Percentiles rank a stretch among this genome's conserved stretches.
Evolutionary conservation across 441 rosid species (phyloP).

Genomic region (Gossypium schwendimanii): DNA sequence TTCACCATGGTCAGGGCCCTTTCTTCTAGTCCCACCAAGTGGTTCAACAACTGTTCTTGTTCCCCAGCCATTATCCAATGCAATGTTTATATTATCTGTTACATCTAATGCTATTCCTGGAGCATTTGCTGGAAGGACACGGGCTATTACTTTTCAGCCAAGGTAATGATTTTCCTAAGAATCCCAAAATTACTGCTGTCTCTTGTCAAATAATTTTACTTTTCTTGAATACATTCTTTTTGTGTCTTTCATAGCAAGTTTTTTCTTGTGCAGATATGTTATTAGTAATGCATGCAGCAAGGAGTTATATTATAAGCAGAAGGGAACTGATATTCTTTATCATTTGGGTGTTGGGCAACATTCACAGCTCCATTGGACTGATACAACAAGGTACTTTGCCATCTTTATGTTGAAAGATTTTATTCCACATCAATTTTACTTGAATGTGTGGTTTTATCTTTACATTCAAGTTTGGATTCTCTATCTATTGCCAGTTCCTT

Average conservation of each 20-base stretch:
- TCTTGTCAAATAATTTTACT: neutral
- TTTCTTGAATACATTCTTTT: neutral
- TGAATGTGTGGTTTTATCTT: neutral
- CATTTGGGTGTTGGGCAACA: constrained; percentile 72
- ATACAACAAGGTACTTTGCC: constrained; percentile 58
- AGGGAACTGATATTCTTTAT: constrained; percentile 63
- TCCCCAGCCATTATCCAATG: constrained; percentile 58
- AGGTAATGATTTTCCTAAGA: constrained; percentile 38
- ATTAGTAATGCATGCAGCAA: constrained; percentile 88
- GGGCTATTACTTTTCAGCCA: constrained; percentile 84
- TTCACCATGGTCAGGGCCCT: constrained; percentile 69
- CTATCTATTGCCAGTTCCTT: neutral
- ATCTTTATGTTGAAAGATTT: constrained; percentile 7
- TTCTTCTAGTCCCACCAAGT: constrained; percentile 76
- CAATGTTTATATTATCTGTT: constrained; percentile 71
- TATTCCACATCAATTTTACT: neutral
- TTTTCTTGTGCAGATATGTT: constrained; percentile 58
- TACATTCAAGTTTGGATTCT: neutral
- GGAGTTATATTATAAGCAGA: constrained; percentile 78
- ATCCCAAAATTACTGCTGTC: neutral
- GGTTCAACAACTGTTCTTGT: constrained; percentile 75
- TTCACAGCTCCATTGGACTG: constrained; percentile 85
- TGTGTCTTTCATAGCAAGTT: constrained; percentile 14
- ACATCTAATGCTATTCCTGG: constrained; percentile 64
- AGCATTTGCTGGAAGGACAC: constrained; percentile 68